Evolutionary conservation across 495 filamentous ascomycete genomes (phyloP).

Genomic region (Penicillium bialowiezense): DNA sequence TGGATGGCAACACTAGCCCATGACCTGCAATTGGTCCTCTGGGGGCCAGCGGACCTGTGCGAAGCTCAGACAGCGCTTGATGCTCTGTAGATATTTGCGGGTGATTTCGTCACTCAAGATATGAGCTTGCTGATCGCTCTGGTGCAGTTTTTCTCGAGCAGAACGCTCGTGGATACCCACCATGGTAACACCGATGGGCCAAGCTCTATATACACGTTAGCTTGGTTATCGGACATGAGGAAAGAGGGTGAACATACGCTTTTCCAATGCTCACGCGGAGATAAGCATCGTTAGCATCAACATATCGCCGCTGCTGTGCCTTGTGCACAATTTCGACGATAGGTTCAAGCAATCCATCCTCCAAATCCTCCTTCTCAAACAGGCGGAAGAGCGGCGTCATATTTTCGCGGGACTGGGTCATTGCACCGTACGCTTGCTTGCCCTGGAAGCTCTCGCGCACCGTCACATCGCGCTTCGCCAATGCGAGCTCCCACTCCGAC

Average conservation of each 20-base stretch:
- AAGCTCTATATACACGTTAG: slow-evolving; percentile 55
- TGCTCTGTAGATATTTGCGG: slow-evolving; percentile 93
- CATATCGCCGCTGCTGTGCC: slow-evolving; percentile 85
- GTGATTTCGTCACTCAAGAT: slow-evolving; percentile 97
- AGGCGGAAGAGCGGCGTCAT: slow-evolving; percentile 88
- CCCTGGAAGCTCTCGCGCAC: slow-evolving; percentile 73
- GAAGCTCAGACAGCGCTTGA: slow-evolving; percentile 95
- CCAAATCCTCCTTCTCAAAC: slow-evolving; percentile 76
- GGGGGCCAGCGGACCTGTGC: slow-evolving; percentile 96
- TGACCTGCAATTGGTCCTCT: slow-evolving; percentile 86
- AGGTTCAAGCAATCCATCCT: slow-evolving; percentile 74
- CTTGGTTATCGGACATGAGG: background rate
- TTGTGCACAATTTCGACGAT: slow-evolving; percentile 92
- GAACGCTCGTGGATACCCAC: slow-evolving; percentile 98
- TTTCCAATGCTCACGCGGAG: slow-evolving; percentile 92
- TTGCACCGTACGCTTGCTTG: slow-evolving; percentile 71
- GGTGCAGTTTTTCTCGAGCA: slow-evolving; percentile 90
- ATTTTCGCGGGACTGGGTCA: slow-evolving; percentile 78
- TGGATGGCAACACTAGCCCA: slow-evolving; percentile 62
- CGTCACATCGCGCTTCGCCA: slow-evolving; percentile 60
- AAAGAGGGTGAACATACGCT: slow-evolving; percentile 50
- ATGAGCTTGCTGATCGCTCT: slow-evolving; percentile 83
- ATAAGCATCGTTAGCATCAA: slow-evolving; percentile 96
- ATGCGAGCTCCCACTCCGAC: slow-evolving; percentile 77
- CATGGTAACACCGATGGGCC: slow-evolving; percentile 99